Evolutionary conservation across 2,329 filamentous ascomycete genomes (phyloP).

Genomic region (Fusarium tanahbumbuense): DNA sequence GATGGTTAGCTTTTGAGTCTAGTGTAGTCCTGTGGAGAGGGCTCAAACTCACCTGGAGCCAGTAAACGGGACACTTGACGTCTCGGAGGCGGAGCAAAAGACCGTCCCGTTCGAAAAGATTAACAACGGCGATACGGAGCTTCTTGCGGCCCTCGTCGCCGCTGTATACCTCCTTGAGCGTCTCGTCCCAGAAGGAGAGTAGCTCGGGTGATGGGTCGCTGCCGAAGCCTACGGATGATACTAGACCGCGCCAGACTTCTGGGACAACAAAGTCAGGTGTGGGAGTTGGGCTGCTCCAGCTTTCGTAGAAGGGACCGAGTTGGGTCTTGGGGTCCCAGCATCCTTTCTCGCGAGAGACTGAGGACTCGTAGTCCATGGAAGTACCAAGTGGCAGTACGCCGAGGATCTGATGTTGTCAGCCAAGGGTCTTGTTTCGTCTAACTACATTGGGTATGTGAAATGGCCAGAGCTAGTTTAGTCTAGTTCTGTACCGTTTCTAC

Average conservation of each 20-base stretch:
- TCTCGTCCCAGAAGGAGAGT: slow-evolving; percentile 59
- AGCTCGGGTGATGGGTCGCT: slow-evolving; percentile 52
- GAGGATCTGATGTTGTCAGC: slow-evolving; percentile 53
- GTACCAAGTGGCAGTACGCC: slow-evolving; percentile 62
- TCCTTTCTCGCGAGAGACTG: slow-evolving; percentile 57
- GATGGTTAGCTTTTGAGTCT: slow-evolving; percentile 8
- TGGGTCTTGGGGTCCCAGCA: slow-evolving; percentile 62
- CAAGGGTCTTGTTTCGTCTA: neutral
- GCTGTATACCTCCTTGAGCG: slow-evolving; percentile 59
- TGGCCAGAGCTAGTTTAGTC: neutral
- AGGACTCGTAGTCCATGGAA: slow-evolving; percentile 65
- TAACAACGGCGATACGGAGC: slow-evolving; percentile 58
- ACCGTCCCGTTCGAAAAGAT: slow-evolving; percentile 61
- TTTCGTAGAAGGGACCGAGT: slow-evolving; percentile 56
- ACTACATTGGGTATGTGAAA: neutral
- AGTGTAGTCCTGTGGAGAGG: neutral
- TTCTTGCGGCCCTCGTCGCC: slow-evolving; percentile 64
- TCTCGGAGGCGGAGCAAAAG: slow-evolving; percentile 59
- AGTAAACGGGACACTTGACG: slow-evolving; percentile 63
- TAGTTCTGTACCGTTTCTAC: neutral
- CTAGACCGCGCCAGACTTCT: slow-evolving; percentile 59
- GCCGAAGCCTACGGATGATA: slow-evolving; percentile 60
- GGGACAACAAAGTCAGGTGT: slow-evolving; percentile 62
- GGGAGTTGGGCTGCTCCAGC: slow-evolving; percentile 53
- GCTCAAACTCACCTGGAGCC: slow-evolving; percentile 59